Evolutionary conservation across 176 grass and related monocot species (phyloP), one percentile per base, ranked within the genome.

Genomic region (Oryza brachyantha): DNA sequence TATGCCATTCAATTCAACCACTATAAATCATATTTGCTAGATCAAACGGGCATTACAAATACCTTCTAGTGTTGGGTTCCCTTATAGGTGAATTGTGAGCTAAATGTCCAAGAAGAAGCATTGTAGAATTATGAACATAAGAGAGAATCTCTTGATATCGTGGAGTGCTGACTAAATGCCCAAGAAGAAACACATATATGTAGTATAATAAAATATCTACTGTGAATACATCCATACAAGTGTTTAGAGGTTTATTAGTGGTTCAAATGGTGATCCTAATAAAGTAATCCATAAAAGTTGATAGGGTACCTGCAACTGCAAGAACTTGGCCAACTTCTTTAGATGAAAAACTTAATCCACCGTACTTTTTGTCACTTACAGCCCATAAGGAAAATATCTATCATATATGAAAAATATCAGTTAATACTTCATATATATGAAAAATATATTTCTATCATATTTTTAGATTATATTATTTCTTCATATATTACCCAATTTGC

Each of bases 301-400:
- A 32, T 0, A 11, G 27, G 13, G 60, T 87, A 94, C 95, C 95
- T 86, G 92, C 82, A 3, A 89, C 72, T 43, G 92, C 84, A 61
- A 97, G 92, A 66, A 97, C 87, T 76, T 97, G 84, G 0, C 92
- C 95, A 0, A 97, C 95, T 71, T 92, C 84, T 72, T 85, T 71
- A 35, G 89, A 81, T 32, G 89, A 90, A 86, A 96, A 92, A 46
- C 84, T 96, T 26, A 96, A 82, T 10, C 90, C 93, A 7, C 90
- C 93, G 48, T 88, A 90, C 45, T 78, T 90, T 88, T 62, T 92
- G 35, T 67, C 70, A 75, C 94, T 97, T 67, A 92, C 91, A 14
- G 94, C 86, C 94, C 94, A 97, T 34, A 97, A 63, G 46, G 95
- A 94, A 83, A 97, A 94, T 92, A 97, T 92, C 95, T 97, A 73